A percentile compares a stretch with the other conserved stretches of the same genome.
Evolutionary conservation across 1,139 yeast genomes (phyloP).

Genomic region (Candida gigantensis): DNA sequence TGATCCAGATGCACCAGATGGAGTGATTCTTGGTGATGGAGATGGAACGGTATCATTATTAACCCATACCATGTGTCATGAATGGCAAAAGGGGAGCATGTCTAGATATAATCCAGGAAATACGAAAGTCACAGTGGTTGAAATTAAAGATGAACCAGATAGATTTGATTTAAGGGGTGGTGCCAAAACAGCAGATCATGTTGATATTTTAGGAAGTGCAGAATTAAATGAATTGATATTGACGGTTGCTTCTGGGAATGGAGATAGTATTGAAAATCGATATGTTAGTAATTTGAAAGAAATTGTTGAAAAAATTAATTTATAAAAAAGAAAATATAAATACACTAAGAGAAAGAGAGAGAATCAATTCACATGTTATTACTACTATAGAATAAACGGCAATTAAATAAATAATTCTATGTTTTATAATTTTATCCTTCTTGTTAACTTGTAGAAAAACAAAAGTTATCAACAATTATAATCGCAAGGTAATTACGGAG

Average conservation of each 20-base stretch:
- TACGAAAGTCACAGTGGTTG: conserved; percentile 74
- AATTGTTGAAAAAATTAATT: conserved; percentile 44
- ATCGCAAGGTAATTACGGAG: no score
- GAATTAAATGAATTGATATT: conserved; percentile 84
- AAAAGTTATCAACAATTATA: no score
- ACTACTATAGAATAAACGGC: no score
- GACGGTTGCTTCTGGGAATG: conserved; percentile 79
- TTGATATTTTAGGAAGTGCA: conserved; percentile 91
- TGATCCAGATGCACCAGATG: conserved; percentile 52
- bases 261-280: conserved; percentile 62
- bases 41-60: conserved; percentile 92
- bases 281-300: conserved; percentile 60
- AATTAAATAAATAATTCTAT: no score
- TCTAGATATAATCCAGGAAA: conserved; percentile 84
- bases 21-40: conserved; percentile 86
- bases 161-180: conserved; percentile 95
- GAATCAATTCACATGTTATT: background rate
- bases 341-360: background rate
- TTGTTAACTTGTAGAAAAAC: no score
- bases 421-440: no score
- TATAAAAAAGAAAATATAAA: conserved; percentile 1
- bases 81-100: conserved; percentile 69
- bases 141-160: conserved; percentile 91
- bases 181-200: conserved; percentile 97
- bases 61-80: conserved; percentile 78